Evolutionary conservation across 163 green algal genomes (phyloP).

Genomic region (Prototheca wickerhamii): DNA sequence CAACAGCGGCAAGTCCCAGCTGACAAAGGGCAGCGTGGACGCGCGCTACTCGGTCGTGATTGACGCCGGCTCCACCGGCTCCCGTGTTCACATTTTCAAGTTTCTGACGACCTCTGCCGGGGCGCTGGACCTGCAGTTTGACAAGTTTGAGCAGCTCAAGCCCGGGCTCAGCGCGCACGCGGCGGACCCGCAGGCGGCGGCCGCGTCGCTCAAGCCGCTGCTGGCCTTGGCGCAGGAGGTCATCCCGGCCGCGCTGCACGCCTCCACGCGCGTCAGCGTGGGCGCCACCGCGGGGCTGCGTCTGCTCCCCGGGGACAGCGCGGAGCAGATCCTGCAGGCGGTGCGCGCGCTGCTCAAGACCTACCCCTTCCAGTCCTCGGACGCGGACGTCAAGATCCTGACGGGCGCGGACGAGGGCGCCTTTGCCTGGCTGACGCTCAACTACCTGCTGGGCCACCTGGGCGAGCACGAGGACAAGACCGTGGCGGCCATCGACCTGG

Average conservation of each 20-base stretch:
- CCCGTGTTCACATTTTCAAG: slow-evolving; percentile 86
- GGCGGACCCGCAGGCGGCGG: slow-evolving; percentile 62
- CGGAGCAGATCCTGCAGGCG: slow-evolving; percentile 73
- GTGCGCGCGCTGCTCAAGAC: slow-evolving; percentile 34
- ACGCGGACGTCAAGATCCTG: slow-evolving; percentile 74
- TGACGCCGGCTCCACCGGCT: slow-evolving; percentile 89
- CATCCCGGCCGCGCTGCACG: slow-evolving; percentile 62
- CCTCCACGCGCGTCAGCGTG: slow-evolving; percentile 65
- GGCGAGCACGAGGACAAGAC: slow-evolving; percentile 50
- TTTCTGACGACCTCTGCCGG: slow-evolving; percentile 36
- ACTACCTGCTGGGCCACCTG: slow-evolving; percentile 89
- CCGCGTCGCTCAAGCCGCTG: slow-evolving; percentile 68
- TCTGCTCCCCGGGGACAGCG: slow-evolving; percentile 75
- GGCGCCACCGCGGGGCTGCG: slow-evolving; percentile 92
- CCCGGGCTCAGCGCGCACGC: slow-evolving; percentile 82
- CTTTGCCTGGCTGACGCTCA: slow-evolving; percentile 96
- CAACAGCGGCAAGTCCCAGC: slow-evolving; percentile 11
- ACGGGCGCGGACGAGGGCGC: slow-evolving; percentile 89
- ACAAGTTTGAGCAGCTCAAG: slow-evolving; percentile 94
- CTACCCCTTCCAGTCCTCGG: slow-evolving; percentile 58
- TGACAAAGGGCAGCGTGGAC: neutral
- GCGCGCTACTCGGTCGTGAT: slow-evolving; percentile 66
- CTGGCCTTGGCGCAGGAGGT: slow-evolving; percentile 68
- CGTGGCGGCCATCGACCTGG: slow-evolving; percentile 89
- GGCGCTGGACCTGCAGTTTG: slow-evolving; percentile 29